Evolutionary conservation across 2,329 filamentous ascomycete genomes (phyloP), one percentile per base, ranked within the genome.

Genomic region (Trichophyton simii): DNA sequence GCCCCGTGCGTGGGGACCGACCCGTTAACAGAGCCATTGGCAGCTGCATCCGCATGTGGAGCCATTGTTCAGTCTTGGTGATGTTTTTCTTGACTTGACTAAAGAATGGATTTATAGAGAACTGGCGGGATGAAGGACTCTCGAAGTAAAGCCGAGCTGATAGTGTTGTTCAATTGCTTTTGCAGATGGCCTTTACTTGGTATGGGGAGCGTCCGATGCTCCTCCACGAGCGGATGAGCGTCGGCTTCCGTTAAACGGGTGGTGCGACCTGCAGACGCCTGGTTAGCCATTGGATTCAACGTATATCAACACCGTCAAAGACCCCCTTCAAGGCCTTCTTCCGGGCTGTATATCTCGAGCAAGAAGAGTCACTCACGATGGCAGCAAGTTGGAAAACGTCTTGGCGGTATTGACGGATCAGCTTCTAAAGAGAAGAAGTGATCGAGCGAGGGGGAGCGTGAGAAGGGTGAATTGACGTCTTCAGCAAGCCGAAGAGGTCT

Each of bases 371-470:
- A 79, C 90, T 76, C 83, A 96, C 91, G 91, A 96, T 84, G 94
- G 94, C 70, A 96, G 87, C 71, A 95, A 87, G 80, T 95, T 96
- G 82, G 91, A 92, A 87, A 96, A 96, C 91, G 90, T 96, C 80
- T 89, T 96, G 89, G 83, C 87, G 86, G 80, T 82, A 69, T 72
- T 73, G 60, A 68, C 72, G 78, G 85, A 87, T 79, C 84, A 85
- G 81, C 71, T 76, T 79, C 50, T 57, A 66, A 62, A 61, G 60
- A 57, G 63, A 65, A 60, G 63, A 62, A 65, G 65, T 65, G 64
- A 63, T 63, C 65, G 66, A 60, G 62, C 62, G 38, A 60, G 59
- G 57, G 58, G 42, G 42, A 13, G 11, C 6, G 34, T 57, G 31
- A 44, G 58, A 58, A 54, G 54, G 41, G 57, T 63, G 41, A 61